Evolutionary conservation across 768 basidiomycete genomes (phyloP).

Genomic region (Phylloporus scabripes): DNA sequence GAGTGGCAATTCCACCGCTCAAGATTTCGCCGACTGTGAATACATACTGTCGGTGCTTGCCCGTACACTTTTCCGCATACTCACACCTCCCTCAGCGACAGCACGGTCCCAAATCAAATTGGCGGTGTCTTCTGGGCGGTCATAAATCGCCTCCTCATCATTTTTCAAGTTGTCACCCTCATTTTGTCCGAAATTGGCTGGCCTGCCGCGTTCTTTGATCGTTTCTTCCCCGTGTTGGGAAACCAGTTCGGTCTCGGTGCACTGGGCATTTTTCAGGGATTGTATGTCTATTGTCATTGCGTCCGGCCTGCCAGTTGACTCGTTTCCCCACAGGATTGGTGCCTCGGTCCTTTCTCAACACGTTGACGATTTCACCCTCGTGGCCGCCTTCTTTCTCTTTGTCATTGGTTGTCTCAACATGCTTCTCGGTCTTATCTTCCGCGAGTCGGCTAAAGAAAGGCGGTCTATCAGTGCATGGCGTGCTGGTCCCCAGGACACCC

Average conservation of each 20-base stretch:
- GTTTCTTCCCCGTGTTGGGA: constrained; percentile 84
- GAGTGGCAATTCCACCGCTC: constrained; percentile 26
- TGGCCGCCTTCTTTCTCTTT: constrained; percentile 89
- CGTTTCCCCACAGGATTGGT: constrained; percentile 44
- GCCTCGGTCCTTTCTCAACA: constrained; percentile 71
- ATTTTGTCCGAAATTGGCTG: constrained; percentile 80
- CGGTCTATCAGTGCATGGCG: constrained; percentile 65
- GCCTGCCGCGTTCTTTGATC: constrained; percentile 72
- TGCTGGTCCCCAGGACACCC: constrained; percentile 43
- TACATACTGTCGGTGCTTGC: constrained; percentile 63
- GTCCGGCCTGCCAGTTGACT: constrained; percentile 3
- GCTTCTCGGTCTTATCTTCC: constrained; percentile 68
- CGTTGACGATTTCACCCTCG: constrained; percentile 85
- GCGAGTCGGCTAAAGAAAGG: constrained; percentile 52
- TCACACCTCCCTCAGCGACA: constrained; percentile 42
- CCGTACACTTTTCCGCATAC: not conserved
- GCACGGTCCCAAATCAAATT: constrained; percentile 86
- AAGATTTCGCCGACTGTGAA: constrained; percentile 51
- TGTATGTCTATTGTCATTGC: constrained; percentile 43
- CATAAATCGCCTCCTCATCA: constrained; percentile 80
- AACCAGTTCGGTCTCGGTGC: constrained; percentile 80
- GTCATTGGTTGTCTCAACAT: constrained; percentile 87
- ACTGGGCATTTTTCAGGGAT: constrained; percentile 80
- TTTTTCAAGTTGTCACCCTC: constrained; percentile 77
- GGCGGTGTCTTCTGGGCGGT: constrained; percentile 92